Percentiles rank a stretch among this genome's conserved stretches.
Conservation (phyloP, 768 basidiomycete genomes). For the Termitomyces sp. region DNA sequence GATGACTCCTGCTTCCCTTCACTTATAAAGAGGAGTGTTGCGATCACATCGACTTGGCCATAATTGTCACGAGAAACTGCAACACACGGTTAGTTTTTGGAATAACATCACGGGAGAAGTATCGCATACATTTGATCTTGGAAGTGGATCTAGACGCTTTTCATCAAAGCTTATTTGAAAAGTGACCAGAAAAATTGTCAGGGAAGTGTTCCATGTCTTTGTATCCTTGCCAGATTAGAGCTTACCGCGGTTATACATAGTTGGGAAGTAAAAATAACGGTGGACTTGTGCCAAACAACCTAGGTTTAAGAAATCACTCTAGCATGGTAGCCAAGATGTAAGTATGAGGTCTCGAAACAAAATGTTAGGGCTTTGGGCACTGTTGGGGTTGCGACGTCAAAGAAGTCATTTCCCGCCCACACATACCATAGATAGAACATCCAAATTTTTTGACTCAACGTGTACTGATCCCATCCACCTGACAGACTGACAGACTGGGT, state of each 20-base stretch:
- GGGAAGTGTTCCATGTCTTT: neutral
- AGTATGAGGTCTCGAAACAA: neutral
- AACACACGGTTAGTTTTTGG: neutral
- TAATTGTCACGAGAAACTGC: slow-evolving; percentile 1
- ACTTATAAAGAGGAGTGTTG: neutral
- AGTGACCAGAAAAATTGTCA: neutral
- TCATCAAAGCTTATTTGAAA: neutral
- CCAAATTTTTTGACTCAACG: neutral
- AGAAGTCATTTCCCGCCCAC: neutral
- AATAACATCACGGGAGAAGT: slow-evolving; percentile 7
- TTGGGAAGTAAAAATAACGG: neutral
- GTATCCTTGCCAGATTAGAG: neutral
- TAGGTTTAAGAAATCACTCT: neutral
- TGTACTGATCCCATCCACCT: neutral
- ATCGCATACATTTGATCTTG: neutral
- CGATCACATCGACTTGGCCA: neutral
- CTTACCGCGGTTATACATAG: neutral
- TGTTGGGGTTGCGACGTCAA: neutral
- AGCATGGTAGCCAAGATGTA: neutral
- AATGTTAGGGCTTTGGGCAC: neutral
- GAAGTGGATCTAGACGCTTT: neutral
- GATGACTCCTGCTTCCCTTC: neutral
- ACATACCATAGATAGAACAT: neutral
- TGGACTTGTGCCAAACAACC: neutral
- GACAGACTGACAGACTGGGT: neutral